Evolutionary conservation across 768 basidiomycete species (phyloP).

Genomic region (Albatrellus ellisii): DNA sequence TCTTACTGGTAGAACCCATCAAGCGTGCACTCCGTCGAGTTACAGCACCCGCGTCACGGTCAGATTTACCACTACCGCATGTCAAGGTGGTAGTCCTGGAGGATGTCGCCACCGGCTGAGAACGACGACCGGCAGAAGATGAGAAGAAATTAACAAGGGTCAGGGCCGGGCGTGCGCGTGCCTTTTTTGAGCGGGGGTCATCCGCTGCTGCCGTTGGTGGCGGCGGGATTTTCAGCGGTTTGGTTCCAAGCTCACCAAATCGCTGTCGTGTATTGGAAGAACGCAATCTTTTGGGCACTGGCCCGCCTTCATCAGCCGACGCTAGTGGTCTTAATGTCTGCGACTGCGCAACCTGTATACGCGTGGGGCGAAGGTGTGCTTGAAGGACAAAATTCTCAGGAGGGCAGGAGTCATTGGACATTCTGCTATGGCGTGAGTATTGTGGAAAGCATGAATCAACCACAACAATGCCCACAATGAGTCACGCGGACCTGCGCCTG

Average conservation of each 20-base stretch:
- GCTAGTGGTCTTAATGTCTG: constrained; percentile 48
- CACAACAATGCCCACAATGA: constrained; percentile 34
- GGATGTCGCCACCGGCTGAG: constrained; percentile 52
- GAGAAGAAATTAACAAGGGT: constrained; percentile 82
- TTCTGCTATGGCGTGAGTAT: constrained; percentile 3
- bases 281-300: constrained; percentile 62
- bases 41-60: constrained; percentile 33
- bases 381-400: constrained; percentile 48
- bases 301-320: constrained; percentile 73
- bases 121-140: constrained; percentile 57
- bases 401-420: constrained; percentile 36
- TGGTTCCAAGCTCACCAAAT: constrained; percentile 18
- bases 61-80: constrained; percentile 26
- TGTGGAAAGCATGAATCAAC: background rate
- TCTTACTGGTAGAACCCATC: constrained; percentile 41
- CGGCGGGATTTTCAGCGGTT: constrained; percentile 48
- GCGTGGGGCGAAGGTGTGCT: constrained; percentile 24
- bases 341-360: constrained; percentile 6
- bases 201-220: constrained; percentile 22
- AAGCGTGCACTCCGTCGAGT: constrained; percentile 68
- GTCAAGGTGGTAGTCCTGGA: constrained; percentile 34
- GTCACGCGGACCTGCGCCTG: constrained; percentile 40
- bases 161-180: constrained; percentile 82
- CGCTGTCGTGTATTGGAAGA: constrained; percentile 40
- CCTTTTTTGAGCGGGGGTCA: constrained; percentile 78